Evolutionary conservation across 163 green algal genomes (phyloP).

Genomic region (Chloromonas sp.): DNA sequence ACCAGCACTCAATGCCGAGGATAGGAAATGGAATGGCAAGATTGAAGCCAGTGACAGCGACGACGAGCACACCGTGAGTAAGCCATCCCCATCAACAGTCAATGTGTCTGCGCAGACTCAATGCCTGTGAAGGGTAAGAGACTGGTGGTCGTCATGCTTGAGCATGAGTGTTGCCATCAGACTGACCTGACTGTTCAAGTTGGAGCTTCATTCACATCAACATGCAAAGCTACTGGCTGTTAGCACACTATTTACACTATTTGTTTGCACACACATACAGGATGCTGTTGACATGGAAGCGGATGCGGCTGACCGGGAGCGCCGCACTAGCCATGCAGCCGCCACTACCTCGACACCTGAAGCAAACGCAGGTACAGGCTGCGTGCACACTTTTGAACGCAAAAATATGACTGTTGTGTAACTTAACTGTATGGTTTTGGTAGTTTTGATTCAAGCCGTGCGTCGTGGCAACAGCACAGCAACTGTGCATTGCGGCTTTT

Average conservation of each 20-base stretch:
- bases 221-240: not conserved
- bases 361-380: not conserved
- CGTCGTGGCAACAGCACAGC: no score
- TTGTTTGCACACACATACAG: not conserved
- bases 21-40: constrained; percentile 37
- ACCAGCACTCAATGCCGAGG: constrained; percentile 44
- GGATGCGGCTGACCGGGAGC: not conserved
- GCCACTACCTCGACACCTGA: constrained; percentile 12
- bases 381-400: not conserved
- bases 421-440: no score
- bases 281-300: constrained; percentile 31
- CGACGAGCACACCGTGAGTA: not conserved
- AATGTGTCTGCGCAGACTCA: not conserved
- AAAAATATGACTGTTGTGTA: not conserved
- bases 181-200: not conserved
- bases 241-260: not conserved
- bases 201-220: not conserved
- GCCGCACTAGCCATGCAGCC: constrained; percentile 1
- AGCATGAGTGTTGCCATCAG: not conserved
- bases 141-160: not conserved
- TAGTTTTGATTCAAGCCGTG: no score
- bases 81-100: not conserved
- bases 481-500: no score
- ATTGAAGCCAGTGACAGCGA: constrained; percentile 5
- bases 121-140: not conserved